Evolutionary conservation across 2,329 filamentous ascomycete species (phyloP).

Genomic region (Trichoderma sp.): DNA sequence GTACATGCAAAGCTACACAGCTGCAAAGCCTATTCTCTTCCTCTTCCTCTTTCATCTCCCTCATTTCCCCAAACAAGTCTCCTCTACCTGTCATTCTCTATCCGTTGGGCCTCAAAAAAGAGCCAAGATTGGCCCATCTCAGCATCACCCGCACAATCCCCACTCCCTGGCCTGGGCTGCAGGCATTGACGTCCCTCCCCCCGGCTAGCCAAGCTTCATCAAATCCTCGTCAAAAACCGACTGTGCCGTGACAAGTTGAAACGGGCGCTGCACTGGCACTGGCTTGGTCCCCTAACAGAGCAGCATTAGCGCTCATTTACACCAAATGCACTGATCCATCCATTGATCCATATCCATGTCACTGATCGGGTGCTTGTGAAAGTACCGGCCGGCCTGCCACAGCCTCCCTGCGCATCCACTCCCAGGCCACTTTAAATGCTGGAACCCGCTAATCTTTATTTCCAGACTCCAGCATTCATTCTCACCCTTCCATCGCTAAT

Average conservation of each 20-base stretch:
- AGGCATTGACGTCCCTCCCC: neutral
- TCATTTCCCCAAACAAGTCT: too few species aligned
- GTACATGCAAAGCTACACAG: too few species aligned
- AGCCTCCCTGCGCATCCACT: neutral
- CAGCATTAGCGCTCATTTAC: neutral
- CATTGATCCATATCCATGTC: neutral
- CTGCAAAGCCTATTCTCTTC: too few species aligned
- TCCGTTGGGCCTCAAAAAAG: too few species aligned
- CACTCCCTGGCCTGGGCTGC: neutral
- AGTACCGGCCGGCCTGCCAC: neutral
- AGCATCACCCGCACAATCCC: neutral
- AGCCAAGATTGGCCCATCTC: neutral
- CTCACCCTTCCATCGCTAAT: neutral
- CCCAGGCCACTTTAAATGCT: neutral
- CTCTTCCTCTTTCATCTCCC: too few species aligned
- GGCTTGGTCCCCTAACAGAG: neutral
- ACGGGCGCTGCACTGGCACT: neutral
- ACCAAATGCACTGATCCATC: neutral
- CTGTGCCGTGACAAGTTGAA: neutral
- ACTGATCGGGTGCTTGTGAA: neutral
- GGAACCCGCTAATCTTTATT: slow-evolving; percentile 12
- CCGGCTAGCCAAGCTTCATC: neutral
- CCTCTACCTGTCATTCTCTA: too few species aligned
- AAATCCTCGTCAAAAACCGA: neutral
- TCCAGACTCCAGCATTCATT: neutral